Base-by-base conservation (phyloP, 2,329 filamentous ascomycete species). In the Ophiosphaerella korrae region DNA sequence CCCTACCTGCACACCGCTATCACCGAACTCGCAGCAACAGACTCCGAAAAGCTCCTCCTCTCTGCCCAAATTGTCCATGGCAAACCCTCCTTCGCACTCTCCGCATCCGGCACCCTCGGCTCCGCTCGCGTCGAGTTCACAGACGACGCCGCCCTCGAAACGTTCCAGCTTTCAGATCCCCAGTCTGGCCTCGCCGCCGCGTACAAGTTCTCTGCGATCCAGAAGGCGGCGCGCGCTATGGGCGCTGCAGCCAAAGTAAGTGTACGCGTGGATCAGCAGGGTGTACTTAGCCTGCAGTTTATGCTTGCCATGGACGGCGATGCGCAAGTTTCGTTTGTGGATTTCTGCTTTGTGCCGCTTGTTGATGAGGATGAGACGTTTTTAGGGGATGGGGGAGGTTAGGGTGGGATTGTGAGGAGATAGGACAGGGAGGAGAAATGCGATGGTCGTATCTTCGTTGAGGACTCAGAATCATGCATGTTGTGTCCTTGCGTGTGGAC, bases 271-370 rank as follows among this genome's bases (percentile, higher is more conserved):
- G 94, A 99, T 73, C 81, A 84, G 2, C 90, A 96, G 70, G 93
- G 94, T 0, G 93, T 99, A 26, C 74, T 99, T 58, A 97, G 90
- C 74, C 77, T 97, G 71, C 94, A 99, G 69, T 97, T 97, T 66
- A 94, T 99, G 88, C 88, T 99, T 13, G 91, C 97, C 69, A 81
- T 92, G 36, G 90, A 94, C 55, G 41, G 53, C 16, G 42, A 39
- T 6, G 82, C 83, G 21, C 74, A 74, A 23, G 79, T 86, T 34
- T 89, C 86, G 62, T 95, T 93, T 74, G 80, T 94, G 21, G 89
- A 94, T 72, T 95, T 93, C 72, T 81, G 88, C 16, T 90, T 94
- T 68, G 87, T 95, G 50, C 90, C 90, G 13, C 87, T 87, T 4
- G 63, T 42, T 29, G 57, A 56, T 16, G 52, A 24, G 8, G 62